Conservation (phyloP, 2,329 filamentous ascomycete species). For the Sclerotiophoma versabilis region DNA sequence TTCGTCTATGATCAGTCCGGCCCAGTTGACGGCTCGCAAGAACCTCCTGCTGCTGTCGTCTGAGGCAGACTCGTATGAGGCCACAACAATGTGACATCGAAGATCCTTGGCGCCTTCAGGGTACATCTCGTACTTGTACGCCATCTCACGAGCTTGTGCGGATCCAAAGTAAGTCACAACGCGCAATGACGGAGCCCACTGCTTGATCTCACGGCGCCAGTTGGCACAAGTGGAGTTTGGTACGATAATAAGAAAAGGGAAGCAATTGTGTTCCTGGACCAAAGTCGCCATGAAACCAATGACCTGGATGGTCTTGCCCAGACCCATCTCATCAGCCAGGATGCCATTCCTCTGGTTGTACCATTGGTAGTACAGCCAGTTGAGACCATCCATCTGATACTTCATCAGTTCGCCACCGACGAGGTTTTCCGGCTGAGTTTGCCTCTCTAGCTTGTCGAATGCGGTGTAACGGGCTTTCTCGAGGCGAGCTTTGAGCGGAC, state of each 20-base stretch:
- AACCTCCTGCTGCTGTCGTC: constrained; percentile 72
- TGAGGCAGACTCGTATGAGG: constrained; percentile 88
- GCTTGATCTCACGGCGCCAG: constrained; percentile 94
- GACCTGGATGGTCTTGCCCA: constrained; percentile 96
- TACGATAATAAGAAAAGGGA: constrained; percentile 91
- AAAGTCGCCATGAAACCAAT: constrained; percentile 81
- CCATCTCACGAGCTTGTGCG: constrained; percentile 74
- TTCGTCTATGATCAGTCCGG: constrained; percentile 89
- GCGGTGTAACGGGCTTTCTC: constrained; percentile 69
- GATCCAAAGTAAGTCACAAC: constrained; percentile 95
- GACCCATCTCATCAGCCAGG: constrained; percentile 95
- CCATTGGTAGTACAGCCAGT: constrained; percentile 95
- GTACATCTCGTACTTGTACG: constrained; percentile 85
- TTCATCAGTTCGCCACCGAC: constrained; percentile 85
- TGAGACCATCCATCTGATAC: constrained; percentile 91
- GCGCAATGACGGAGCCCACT: constrained; percentile 84
- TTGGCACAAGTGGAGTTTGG: constrained; percentile 97
- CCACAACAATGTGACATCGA: constrained; percentile 89
- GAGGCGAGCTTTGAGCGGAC: constrained; percentile 70
- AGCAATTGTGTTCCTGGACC: constrained; percentile 69
- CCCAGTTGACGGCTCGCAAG: constrained; percentile 79
- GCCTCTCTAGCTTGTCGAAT: constrained; percentile 73
- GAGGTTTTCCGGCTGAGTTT: constrained; percentile 75
- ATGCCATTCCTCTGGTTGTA: constrained; percentile 84
- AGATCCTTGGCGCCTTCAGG: constrained; percentile 70